These are phyloP conservation scores for Botrytis porri DNA, from an alignment of 2,329 filamentous ascomycete species.

Conservation along the genomic window DNA sequence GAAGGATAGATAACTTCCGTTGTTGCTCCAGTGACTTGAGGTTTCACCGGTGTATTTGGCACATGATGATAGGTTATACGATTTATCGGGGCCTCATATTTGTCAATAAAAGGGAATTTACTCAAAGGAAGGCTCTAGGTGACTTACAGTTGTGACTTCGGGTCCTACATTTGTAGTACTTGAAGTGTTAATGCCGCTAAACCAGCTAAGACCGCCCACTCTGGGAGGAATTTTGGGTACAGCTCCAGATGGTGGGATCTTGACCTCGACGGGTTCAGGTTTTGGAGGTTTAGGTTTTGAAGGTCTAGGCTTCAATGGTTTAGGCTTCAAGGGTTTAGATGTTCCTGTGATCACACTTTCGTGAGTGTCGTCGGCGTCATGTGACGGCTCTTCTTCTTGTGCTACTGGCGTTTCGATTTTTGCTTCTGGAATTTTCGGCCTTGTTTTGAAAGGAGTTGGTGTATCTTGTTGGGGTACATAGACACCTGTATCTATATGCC, in stretches of 20 bases:
- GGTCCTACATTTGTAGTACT: neutral
- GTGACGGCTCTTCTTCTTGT: neutral
- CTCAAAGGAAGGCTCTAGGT: neutral
- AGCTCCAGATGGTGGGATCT: neutral
- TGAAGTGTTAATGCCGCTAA: neutral
- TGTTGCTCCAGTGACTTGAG: neutral
- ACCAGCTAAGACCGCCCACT: neutral
- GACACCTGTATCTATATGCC: neutral
- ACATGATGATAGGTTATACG: neutral
- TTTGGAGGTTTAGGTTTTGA: neutral
- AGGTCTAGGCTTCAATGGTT: too few species aligned
- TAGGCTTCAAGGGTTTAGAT: neutral
- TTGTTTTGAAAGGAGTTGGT: neutral
- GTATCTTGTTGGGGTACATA: neutral
- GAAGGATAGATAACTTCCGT: neutral
- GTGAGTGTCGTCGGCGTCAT: neutral
- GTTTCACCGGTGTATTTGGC: neutral
- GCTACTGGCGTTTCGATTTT: too few species aligned
- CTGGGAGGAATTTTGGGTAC: neutral
- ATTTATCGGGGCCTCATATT: neutral
- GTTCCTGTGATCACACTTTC: neutral
- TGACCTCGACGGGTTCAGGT: neutral
- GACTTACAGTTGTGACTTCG: neutral
- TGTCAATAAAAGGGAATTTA: neutral
- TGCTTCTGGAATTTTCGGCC: neutral